A percentile compares a stretch with the other conserved stretches of the same genome.
phyloP scores from a whole-genome alignment of 805 yeast genomes.

The Lipomyces chichibuensis region DNA sequence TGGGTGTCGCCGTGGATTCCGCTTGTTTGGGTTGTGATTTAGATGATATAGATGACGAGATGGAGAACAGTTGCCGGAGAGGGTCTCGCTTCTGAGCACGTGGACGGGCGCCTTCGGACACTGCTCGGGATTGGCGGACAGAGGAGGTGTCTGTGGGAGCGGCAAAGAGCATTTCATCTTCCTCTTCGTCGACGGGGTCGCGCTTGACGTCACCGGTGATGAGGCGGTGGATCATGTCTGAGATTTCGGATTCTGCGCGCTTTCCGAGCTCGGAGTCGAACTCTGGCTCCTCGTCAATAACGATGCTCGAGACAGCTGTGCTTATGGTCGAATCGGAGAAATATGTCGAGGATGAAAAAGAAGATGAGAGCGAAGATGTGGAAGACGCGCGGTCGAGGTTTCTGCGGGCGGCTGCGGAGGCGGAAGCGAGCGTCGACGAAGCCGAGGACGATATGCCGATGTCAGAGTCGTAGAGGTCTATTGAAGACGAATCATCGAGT shows the following conservation, averaged over 20 bases:
- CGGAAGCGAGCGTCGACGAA: constrained; percentile 20
- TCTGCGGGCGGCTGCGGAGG: constrained; percentile 26
- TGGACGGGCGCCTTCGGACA: background rate
- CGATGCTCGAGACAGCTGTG: constrained; percentile 29
- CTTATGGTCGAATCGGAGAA: constrained; percentile 24
- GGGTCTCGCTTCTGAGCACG: constrained; percentile 2
- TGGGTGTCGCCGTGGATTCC: constrained; percentile 14
- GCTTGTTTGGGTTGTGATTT: background rate
- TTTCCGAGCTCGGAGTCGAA: constrained; percentile 4
- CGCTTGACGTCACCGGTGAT: constrained; percentile 29
- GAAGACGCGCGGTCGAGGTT: constrained; percentile 32
- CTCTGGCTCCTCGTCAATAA: constrained; percentile 22
- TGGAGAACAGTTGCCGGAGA: constrained; percentile 11
- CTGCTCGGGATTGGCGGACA: constrained; percentile 16
- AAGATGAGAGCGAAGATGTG: constrained; percentile 26
- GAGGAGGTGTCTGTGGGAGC: constrained; percentile 16
- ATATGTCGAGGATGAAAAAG: constrained; percentile 24
- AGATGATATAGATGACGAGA: constrained; percentile 13
- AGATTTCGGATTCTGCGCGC: constrained; percentile 28
- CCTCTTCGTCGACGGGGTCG: constrained; percentile 27
- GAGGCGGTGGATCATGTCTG: constrained; percentile 34
- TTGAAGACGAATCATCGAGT: background rate
- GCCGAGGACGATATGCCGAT: constrained; percentile 5
- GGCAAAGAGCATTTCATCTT: constrained; percentile 31
- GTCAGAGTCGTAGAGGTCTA: constrained; percentile 5